Evolutionary conservation across 768 basidiomycete genomes (phyloP), one percentile per base, ranked within the genome.

Genomic region (Mycena galericulata): DNA sequence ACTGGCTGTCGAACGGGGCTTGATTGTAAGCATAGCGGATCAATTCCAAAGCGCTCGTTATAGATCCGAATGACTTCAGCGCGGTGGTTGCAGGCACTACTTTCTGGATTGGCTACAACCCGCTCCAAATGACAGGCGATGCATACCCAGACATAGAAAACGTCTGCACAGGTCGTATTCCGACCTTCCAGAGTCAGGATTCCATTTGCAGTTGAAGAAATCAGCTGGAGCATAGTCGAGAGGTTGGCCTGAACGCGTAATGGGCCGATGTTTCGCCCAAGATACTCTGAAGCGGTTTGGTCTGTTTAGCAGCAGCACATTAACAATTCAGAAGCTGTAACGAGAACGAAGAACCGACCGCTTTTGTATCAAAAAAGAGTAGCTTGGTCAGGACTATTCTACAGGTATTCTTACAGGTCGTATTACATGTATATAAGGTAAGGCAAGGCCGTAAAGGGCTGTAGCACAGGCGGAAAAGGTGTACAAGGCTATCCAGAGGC

Each of bases 111-210:
- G 30, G 61, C 61, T 17, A 78, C 62, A 3, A 77, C 57, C 53
- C 65, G 30, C 38, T 76, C 68, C 3, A 79, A 71, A 27, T 77
- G 71, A 58, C 71, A 74, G 1, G 74, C 78, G 70, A 79, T 79
- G 41, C 72, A 71, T 24, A 79, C 73, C 73, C 75, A 78, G 5
- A 70, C 76, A 68, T 75, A 77, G 41, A 79, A 79, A 17, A 78
- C 68, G 60, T 79, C 75, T 3, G 77, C 73, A 47, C 77, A 77
- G 1, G 67, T 78, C 0, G 72, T 74, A 40, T 76, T 74, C 45
- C 77, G 75, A 5, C 77, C 78, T 56, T 79, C 77, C 7, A 78
- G 72, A 4, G 76, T 76, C 2, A 72, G 41, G 49, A 79, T 72
- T 10, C 51, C 75, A 58, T 76, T 75, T 3, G 75, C 78, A 0